Evolutionary conservation across 305 asterid species (phyloP).

Genomic region (Euphrasia arctica): DNA sequence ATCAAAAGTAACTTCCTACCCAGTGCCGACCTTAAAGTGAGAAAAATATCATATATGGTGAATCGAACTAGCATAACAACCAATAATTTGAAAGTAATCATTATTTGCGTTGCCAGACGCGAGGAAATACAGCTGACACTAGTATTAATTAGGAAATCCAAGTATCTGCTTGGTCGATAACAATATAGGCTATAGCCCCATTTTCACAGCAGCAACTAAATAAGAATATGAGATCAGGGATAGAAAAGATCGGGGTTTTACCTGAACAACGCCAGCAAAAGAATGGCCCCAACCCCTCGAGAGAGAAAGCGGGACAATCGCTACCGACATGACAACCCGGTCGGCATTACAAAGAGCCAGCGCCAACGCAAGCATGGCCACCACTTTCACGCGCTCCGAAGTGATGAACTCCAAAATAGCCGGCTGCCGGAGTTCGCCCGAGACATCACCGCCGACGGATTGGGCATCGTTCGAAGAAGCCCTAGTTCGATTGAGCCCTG

Average conservation of each 20-base stretch:
- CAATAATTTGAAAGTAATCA: no score
- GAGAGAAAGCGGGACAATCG: constrained; percentile 77
- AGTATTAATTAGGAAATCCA: no score
- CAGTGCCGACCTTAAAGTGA: background rate
- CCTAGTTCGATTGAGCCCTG: constrained; percentile 27
- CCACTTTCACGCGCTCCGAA: constrained; percentile 97
- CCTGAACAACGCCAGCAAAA: constrained; percentile 92
- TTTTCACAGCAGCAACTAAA: constrained; percentile 4
- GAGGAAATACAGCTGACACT: no score
- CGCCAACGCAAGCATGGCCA: constrained; percentile 89
- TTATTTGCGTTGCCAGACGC: no score
- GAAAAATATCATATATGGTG: no score
- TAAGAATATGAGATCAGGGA: background rate
- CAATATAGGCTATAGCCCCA: background rate
- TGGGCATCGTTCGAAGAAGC: constrained; percentile 47
- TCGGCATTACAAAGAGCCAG: constrained; percentile 93
- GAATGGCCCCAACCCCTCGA: constrained; percentile 88
- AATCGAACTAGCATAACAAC: no score
- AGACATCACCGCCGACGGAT: constrained; percentile 31
- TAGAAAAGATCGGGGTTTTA: constrained; percentile 21
- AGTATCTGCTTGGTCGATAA: background rate
- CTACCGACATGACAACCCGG: constrained; percentile 96
- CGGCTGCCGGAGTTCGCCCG: constrained; percentile 38
- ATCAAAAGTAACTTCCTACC: constrained; percentile 11
- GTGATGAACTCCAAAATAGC: constrained; percentile 75